Evolutionary conservation across 352 stramenopile genomes (phyloP).

Genomic region (Globisporangium viniferum): DNA sequence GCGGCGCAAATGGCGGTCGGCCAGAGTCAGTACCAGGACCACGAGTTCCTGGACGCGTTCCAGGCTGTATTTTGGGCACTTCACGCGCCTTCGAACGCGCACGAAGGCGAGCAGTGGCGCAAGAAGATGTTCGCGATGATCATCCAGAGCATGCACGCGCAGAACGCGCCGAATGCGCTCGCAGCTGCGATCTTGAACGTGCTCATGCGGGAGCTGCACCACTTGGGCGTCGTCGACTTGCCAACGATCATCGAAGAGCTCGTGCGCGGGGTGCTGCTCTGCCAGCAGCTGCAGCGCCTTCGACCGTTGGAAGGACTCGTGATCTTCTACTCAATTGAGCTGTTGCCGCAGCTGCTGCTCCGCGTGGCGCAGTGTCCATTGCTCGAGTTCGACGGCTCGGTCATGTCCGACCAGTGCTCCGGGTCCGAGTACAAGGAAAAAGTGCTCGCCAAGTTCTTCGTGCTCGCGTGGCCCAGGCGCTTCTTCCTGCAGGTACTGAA

Average conservation of each 20-base stretch:
- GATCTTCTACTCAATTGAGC: slow-evolving; percentile 41
- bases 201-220: slow-evolving; percentile 37
- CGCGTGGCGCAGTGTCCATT: slow-evolving; percentile 28
- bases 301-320: slow-evolving; percentile 22
- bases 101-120: slow-evolving; percentile 25
- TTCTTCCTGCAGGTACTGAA: slow-evolving; percentile 56
- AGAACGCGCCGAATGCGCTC: slow-evolving; percentile 22
- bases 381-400: slow-evolving; percentile 21
- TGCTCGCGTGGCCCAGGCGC: slow-evolving; percentile 33
- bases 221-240: slow-evolving; percentile 27
- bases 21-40: slow-evolving; percentile 32
- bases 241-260: slow-evolving; percentile 29
- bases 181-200: slow-evolving; percentile 18
- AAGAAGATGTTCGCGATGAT: slow-evolving; percentile 21
- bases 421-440: slow-evolving; percentile 28
- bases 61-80: slow-evolving; percentile 41
- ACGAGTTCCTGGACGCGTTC: slow-evolving; percentile 28
- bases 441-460: slow-evolving; percentile 30
- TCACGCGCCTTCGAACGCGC: slow-evolving; percentile 8
- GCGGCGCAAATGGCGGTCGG: slow-evolving; percentile 18
- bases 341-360: slow-evolving; percentile 40
- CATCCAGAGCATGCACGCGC: slow-evolving; percentile 29
- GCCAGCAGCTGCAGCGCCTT: slow-evolving; percentile 23
- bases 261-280: slow-evolving; percentile 24
- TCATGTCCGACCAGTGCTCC: slow-evolving; percentile 22